phyloP scores from a whole-genome alignment of 208 protist species.

The Leishmania gerbilli region DNA sequence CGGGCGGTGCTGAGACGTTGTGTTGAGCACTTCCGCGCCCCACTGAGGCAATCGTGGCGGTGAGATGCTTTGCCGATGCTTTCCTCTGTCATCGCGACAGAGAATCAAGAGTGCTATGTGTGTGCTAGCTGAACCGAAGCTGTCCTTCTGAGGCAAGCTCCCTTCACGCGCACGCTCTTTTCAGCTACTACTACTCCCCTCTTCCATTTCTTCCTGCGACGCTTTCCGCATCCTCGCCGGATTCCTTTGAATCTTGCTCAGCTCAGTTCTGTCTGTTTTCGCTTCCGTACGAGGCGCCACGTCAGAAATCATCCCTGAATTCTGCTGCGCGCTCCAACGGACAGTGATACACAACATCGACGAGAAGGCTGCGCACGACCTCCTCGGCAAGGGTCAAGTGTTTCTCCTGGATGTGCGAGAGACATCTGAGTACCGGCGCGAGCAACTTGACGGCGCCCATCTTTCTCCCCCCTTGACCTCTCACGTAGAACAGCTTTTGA shows the following conservation, averaged over 20 bases:
- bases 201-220: not conserved
- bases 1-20: not conserved
- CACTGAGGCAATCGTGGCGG: not conserved
- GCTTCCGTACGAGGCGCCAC: not conserved
- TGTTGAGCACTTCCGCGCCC: not conserved
- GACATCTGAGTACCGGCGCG: slow-evolving; percentile 39
- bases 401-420: slow-evolving; percentile 53
- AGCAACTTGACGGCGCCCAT: slow-evolving; percentile 42
- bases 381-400: slow-evolving; percentile 32
- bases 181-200: not conserved
- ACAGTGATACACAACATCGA: slow-evolving; percentile 28
- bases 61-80: not conserved
- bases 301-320: not conserved
- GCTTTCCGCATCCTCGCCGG: not conserved
- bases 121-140: not conserved
- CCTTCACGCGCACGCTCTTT: not conserved
- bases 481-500: slow-evolving; percentile 30
- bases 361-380: slow-evolving; percentile 19
- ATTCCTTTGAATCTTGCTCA: not conserved
- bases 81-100: not conserved
- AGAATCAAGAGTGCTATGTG: not conserved
- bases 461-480: slow-evolving; percentile 36
- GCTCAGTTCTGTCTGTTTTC: not conserved
- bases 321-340: not conserved
- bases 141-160: not conserved